Evolutionary conservation across 495 filamentous ascomycete species (phyloP), one percentile per base, ranked within the genome.

Genomic region (Penicillium maclennaniae): DNA sequence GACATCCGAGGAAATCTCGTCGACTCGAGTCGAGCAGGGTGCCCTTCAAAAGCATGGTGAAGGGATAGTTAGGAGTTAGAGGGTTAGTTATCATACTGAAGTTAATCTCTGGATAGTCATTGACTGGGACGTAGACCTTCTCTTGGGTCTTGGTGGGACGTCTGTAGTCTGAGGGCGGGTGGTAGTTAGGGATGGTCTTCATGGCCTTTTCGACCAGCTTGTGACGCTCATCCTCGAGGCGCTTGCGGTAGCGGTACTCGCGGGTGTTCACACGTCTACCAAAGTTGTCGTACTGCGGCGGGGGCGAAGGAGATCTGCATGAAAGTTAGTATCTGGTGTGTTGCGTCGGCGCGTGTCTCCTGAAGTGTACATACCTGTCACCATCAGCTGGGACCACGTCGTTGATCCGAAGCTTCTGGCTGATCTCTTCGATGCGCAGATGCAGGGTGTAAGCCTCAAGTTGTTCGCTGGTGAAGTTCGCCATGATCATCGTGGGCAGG

Each of bases 31-130:
- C 74, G 72, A 77, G 69, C 74, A 75, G 58, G 74, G 62, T 67
- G 65, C 55, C 70, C 5, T 75, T 72, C 71, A 70, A 72, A 74
- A 62, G 73, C 53, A 69, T 71, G 68, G 62, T 55, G 70, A 66
- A 65, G 70, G 72, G 71, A 77, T 65, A 67, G 82, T 87, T 81
- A 87, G 79, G 83, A 83, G 85, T 88, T 87, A 89, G 87, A 91
- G 89, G 91, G 91, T 95, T 95, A 95, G 91, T 86, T 88, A 92
- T 92, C 92, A 89, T 96, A 98, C 93, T 97, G 89, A 97, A 99
- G 88, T 99, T 99, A 88, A 99, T 97, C 76, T 97, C 95, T 81
- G 95, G 95, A 77, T 99, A 99, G 75, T 99, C 95, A 85, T 97
- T 97, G 78, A 98, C 93, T 65, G 93, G 93, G 68, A 98, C 93